Percentiles rank a stretch among this genome's conserved stretches.
These are phyloP conservation scores for Eucalyptus urophylla DNA, from an alignment of 345 rosid species.

Conservation along the genomic window DNA sequence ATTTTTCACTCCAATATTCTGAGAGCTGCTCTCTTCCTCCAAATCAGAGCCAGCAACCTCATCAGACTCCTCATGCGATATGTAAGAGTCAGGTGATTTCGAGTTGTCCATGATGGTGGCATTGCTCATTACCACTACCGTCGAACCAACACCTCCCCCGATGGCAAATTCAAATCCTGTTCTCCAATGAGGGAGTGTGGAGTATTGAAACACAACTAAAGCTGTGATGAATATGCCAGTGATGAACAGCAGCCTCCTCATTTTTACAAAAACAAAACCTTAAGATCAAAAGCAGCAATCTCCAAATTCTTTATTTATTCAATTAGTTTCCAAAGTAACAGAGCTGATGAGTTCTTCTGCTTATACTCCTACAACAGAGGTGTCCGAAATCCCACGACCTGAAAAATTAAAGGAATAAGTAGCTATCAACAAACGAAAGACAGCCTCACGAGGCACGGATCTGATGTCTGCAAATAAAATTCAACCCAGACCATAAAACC, in stretches of 20 bases:
- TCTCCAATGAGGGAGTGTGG: slow-evolving; percentile 15
- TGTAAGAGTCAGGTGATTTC: not conserved
- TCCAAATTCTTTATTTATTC: slow-evolving; percentile 3
- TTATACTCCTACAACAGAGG: not conserved
- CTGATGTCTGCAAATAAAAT: not conserved
- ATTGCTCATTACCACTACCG: not conserved
- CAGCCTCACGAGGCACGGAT: not conserved
- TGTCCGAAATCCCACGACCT: not conserved
- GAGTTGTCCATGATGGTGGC: slow-evolving; percentile 3
- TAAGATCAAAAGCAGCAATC: not conserved
- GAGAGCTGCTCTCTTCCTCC: slow-evolving; percentile 3
- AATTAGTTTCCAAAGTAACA: not conserved
- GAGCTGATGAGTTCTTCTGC: not conserved
- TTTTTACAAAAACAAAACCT: slow-evolving; percentile 17
- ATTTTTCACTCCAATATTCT: not conserved
- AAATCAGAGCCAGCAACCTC: slow-evolving; percentile 5
- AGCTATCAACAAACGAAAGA: not conserved
- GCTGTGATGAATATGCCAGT: not conserved
- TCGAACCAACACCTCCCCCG: slow-evolving; percentile 12
- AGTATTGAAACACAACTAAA: slow-evolving; percentile 27
- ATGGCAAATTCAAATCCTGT: not conserved
- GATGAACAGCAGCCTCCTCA: slow-evolving; percentile 32
- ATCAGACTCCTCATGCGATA: not conserved
- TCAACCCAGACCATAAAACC: not conserved
- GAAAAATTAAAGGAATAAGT: not conserved